Evolutionary conservation across 805 yeast genomes (phyloP), one percentile per base, ranked within the genome.

Genomic region (Ogataea zsoltii): DNA sequence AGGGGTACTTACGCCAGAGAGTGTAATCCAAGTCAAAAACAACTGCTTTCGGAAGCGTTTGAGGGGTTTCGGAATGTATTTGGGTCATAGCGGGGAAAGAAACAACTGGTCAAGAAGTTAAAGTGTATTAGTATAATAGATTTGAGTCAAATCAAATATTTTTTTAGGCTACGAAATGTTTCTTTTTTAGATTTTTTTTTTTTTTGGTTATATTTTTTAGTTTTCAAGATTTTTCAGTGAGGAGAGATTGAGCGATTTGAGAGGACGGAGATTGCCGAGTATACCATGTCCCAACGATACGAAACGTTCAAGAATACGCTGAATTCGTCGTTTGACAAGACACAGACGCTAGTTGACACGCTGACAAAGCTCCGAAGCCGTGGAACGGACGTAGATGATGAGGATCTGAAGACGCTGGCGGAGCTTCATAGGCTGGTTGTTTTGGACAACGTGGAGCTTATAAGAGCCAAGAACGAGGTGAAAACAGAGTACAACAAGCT

Each of bases 11-110:
- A 69, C 86, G 91, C 94, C 94, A 85, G 28, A 85, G 63, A 0
- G 94, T 85, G 57, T 81, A 85, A 60, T 85, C 94, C 34, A 85
- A 66, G 53, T 85, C 94, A 60, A 85, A 83, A 0, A 85, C 90
- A 10, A 84, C 82, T 1, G 79, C 82, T 44, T 70, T 68, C 1
- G 83, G 83, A 37, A 37, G 37, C 13, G 18, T 14, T 14, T 34
- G 16, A n/a, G 26, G 17, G 13, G 13, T n/a, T 15, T 35, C 19
- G 7, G 30, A 4, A 13, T 28, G n/a, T 11, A 12, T 6, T 28
- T 28, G 7, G 4, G 31, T 28, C 31, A 28, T 28, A 14, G 34
- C 12, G 18, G 34, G 29, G 28, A 13, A 32, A 17, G 13, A 13
- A 30, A 30, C 14, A 14, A 9, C 7, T 14, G 13, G 14, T 9